phyloP scores from a whole-genome alignment of 2,329 filamentous ascomycete genomes.

The Calonectria pteridis region DNA sequence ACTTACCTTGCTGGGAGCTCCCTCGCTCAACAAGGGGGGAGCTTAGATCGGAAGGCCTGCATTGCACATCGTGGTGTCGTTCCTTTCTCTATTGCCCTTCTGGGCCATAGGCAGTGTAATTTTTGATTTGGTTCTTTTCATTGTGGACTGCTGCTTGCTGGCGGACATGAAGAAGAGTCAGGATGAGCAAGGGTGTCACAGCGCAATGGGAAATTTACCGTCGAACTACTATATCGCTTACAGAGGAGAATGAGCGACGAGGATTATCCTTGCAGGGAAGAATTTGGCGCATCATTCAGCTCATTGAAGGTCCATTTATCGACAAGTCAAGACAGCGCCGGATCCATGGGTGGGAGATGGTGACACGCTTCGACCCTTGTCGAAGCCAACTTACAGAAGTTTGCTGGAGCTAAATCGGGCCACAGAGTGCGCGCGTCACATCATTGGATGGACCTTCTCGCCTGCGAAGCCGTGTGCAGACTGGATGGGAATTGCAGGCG shows the following conservation, averaged over 20 bases:
- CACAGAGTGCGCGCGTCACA: slow-evolving; percentile 23
- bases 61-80: slow-evolving; percentile 66
- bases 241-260: neutral
- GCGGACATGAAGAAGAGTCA: slow-evolving; percentile 56
- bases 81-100: slow-evolving; percentile 63
- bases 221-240: neutral
- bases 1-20: slow-evolving; percentile 63
- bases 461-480: neutral
- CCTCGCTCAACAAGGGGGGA: slow-evolving; percentile 58
- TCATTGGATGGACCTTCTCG: slow-evolving; percentile 30
- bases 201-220: neutral
- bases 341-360: neutral
- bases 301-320: neutral
- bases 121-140: slow-evolving; percentile 63
- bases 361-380: slow-evolving; percentile 30
- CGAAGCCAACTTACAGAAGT: neutral
- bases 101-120: slow-evolving; percentile 64
- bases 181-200: neutral
- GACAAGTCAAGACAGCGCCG: neutral
- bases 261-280: neutral
- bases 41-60: slow-evolving; percentile 61
- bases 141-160: slow-evolving; percentile 53
- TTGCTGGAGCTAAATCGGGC: neutral
- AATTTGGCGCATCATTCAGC: neutral
- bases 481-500: slow-evolving; percentile 31